Base-by-base conservation (phyloP, 306 rosid species). In the Luffa acutangula region DNA sequence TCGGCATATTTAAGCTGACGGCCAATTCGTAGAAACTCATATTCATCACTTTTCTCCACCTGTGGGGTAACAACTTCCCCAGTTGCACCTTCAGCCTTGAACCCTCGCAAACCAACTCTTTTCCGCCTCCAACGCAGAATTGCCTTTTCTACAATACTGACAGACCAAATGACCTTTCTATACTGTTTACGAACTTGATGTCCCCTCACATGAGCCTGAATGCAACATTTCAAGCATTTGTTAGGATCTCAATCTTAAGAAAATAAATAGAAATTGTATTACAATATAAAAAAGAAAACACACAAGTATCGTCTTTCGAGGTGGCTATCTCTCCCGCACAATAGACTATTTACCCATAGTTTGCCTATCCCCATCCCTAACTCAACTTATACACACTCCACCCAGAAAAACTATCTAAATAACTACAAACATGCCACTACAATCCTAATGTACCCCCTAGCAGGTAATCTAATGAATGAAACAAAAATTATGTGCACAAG, bases 91-190 rank as follows among this genome's bases (percentile, higher is more conserved):
- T 76, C 87, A 37, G 65, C 83, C 62, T 78, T 89, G 75, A 92
- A 90, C 71, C 97, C 94, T 77, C 93, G 88, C 82, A 92, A 78
- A 79, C 97, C 94, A 54, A 83, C 70, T 33, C 93, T 53, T 82
- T 88, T 90, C 31, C 93, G 81, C 75, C 97, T 87, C 97, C 97
- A 92, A 7, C 94, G 93, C 82, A 92, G 87, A 63, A 92, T 90
- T 3, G 79, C 90, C 82, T 92, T 92, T 80, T 90, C 97, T 75
- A 90, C 81, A 49, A 90, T 86, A 73, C 97, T 64, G 59, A 89
- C 97, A 84, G 93, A 87, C 97, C 94, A 92, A 36, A 90, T 82
- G 77, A 92, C 80, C 83, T 77, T 89, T 75, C 81, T 89, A 85
- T 89, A 90, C 77, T 81, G 89, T 88, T 89, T 92, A 43, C 94